These are phyloP conservation scores for Tetrahymena thermophila DNA, from an alignment of 73 alveolate species.

Conservation along the genomic window DNA sequence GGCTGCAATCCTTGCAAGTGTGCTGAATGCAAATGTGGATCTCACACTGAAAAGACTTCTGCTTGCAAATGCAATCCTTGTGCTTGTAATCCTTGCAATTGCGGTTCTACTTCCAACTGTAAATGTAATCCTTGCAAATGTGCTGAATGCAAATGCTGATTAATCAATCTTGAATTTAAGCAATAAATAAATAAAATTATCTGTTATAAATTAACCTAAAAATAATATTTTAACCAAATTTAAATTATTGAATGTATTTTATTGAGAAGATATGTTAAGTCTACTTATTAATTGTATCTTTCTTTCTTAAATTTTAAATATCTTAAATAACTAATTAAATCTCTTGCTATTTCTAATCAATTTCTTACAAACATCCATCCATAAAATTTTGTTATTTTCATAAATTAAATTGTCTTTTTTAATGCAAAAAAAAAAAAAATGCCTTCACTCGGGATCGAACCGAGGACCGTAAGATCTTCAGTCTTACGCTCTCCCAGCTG, in stretches of 20 bases:
- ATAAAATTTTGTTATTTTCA: no score
- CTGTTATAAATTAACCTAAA: neutral
- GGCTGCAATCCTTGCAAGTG: neutral
- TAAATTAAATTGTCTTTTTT: no score
- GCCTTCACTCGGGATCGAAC: slow-evolving; percentile 1
- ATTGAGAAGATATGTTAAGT: no score
- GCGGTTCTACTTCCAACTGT: neutral
- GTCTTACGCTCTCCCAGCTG: no score
- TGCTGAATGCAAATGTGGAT: neutral
- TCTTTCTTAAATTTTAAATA: no score
- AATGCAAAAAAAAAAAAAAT: neutral
- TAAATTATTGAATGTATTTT: neutral
- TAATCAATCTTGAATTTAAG: no score
- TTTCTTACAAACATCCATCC: no score
- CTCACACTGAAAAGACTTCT: neutral
- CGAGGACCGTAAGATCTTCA: no score
- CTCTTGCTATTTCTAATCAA: no score
- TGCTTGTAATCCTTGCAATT: neutral
- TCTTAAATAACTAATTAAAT: no score
- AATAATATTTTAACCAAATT: no score
- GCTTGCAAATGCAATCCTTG: neutral
- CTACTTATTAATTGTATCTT: no score
- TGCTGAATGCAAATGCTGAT: neutral
- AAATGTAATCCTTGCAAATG: neutral
- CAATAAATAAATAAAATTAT: neutral